Percentiles rank a stretch among this genome's conserved stretches.
phyloP scores from a whole-genome alignment of 768 basidiomycete species.

The Lactifluus hygrophoroides region DNA sequence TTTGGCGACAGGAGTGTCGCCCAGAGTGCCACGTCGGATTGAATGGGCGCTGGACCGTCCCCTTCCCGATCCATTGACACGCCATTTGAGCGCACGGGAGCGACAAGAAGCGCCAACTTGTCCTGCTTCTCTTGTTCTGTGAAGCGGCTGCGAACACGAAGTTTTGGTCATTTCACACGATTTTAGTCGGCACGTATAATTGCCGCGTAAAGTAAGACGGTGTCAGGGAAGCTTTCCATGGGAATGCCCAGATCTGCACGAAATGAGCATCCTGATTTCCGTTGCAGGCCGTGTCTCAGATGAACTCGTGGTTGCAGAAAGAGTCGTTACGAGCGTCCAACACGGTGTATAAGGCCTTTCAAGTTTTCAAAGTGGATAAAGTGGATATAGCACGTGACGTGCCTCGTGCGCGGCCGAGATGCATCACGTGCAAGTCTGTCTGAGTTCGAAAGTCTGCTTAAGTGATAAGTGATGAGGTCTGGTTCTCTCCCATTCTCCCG shows the following conservation, averaged over 20 bases:
- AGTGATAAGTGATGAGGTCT: too few species aligned
- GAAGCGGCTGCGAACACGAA: constrained; percentile 42
- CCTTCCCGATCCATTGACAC: constrained; percentile 57
- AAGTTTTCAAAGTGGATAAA: too few species aligned
- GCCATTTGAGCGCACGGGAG: constrained; percentile 47
- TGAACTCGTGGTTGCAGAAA: too few species aligned
- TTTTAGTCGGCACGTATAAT: constrained; percentile 17
- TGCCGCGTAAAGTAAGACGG: constrained; percentile 84
- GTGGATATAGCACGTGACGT: too few species aligned
- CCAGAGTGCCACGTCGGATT: constrained; percentile 58
- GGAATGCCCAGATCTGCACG: constrained; percentile 63
- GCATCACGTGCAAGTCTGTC: too few species aligned
- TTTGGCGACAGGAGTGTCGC: constrained; percentile 63
- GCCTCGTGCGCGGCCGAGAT: too few species aligned
- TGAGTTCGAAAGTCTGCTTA: too few species aligned
- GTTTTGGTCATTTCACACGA: too few species aligned
- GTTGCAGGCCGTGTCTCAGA: too few species aligned
- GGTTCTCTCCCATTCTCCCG: too few species aligned
- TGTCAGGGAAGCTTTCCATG: constrained; percentile 37
- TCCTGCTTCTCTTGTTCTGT: constrained; percentile 31
- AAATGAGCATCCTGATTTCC: constrained; percentile 45
- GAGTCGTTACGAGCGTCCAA: too few species aligned
- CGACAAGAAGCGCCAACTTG: constrained; percentile 60
- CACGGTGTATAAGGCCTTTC: too few species aligned
- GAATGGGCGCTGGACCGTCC: constrained; percentile 74